Conservation (phyloP, 331 rosid species). For the Spiraea crenata region DNA sequence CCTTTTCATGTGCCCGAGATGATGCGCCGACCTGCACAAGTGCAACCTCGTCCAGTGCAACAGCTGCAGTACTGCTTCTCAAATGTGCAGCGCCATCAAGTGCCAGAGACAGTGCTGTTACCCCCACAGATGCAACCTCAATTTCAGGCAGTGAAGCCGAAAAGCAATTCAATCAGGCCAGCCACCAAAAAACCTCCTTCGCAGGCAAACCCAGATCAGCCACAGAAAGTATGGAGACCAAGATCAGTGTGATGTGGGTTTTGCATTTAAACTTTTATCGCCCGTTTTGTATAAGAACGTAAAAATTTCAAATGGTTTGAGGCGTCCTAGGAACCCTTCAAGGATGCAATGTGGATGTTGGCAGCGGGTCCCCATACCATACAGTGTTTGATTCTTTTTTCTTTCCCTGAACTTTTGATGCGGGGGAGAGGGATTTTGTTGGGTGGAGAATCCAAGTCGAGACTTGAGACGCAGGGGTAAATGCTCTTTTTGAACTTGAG, state of each 20-base stretch:
- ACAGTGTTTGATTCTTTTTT: not conserved
- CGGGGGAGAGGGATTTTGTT: too few species aligned
- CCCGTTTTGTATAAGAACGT: not conserved
- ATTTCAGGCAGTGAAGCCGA: constrained; percentile 23
- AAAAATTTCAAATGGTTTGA: not conserved
- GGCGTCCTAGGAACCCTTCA: not conserved
- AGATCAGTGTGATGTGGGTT: constrained; percentile 16
- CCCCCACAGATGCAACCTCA: constrained; percentile 14
- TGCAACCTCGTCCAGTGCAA: not conserved
- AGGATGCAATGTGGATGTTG: not conserved
- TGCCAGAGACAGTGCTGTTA: constrained; percentile 10
- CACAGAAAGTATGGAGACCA: constrained; percentile 35
- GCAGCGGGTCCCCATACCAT: too few species aligned
- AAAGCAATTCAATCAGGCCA: constrained; percentile 13
- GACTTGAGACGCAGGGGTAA: too few species aligned
- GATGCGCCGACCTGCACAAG: not conserved
- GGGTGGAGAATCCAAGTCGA: too few species aligned
- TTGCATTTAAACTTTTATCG: not conserved
- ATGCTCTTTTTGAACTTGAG: too few species aligned
- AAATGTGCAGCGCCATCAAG: constrained; percentile 21
- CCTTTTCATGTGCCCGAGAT: too few species aligned
- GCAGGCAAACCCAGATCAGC: constrained; percentile 6
- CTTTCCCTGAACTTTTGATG: not conserved
- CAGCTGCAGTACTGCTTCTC: not conserved
- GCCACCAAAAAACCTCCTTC: constrained; percentile 6